Conservation (phyloP, 2,329 filamentous ascomycete genomes). For the Chrysoporthe cubensis region DNA sequence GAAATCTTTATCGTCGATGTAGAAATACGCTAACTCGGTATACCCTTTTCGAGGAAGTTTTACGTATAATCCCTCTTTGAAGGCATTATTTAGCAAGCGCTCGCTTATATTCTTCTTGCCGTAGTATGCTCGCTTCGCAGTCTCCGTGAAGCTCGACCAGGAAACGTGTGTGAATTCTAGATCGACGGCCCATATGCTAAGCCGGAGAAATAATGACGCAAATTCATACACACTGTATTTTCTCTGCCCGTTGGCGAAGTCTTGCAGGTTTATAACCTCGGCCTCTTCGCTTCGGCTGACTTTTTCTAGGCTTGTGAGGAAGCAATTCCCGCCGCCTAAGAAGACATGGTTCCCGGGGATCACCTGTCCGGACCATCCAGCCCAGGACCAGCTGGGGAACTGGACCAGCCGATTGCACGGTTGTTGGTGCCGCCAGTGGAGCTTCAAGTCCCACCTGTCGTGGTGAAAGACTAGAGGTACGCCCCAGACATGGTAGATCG, state of each 20-base stretch:
- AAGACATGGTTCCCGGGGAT: not conserved
- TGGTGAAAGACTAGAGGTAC: not conserved
- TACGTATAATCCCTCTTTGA: constrained; percentile 7
- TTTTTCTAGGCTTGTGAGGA: not conserved
- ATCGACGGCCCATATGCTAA: not conserved
- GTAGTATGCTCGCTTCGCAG: not conserved
- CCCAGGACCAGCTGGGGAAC: constrained; percentile 15
- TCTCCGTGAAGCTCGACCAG: not conserved
- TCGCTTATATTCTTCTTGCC: not conserved
- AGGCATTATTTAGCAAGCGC: not conserved
- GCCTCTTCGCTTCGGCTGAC: not conserved
- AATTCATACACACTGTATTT: not conserved
- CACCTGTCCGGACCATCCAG: constrained; percentile 7
- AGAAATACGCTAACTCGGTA: constrained; percentile 7
- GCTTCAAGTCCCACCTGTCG: not conserved
- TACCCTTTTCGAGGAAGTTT: not conserved
- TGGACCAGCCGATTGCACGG: not conserved
- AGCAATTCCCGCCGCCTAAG: not conserved
- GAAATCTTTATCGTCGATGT: constrained; percentile 7
- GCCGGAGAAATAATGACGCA: not conserved
- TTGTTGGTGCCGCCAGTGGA: not conserved
- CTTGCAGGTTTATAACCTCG: not conserved
- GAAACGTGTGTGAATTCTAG: not conserved
- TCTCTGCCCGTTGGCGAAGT: not conserved
- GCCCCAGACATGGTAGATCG: constrained; percentile 11